Percentiles rank a stretch among this genome's conserved stretches.
phyloP scores from a whole-genome alignment of 148 eudicot species.

The Limonium bicolor region DNA sequence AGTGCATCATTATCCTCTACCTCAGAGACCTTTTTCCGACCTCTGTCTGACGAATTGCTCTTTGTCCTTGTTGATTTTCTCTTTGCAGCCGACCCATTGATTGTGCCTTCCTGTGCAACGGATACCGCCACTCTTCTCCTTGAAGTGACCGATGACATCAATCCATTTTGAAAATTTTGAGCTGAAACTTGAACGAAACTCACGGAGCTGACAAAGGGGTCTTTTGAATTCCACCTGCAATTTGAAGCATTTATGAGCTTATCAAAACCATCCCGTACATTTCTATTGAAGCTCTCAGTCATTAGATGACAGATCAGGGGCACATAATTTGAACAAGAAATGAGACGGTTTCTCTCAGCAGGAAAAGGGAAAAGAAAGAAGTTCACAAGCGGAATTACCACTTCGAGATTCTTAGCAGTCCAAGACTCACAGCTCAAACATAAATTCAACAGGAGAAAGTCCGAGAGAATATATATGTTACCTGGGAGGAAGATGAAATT shows the following conservation, averaged over 20 bases:
- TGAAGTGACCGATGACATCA: conserved; percentile 28
- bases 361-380: too few relatives aligned
- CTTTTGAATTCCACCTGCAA: conserved; percentile 50
- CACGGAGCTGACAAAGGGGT: conserved; percentile 18
- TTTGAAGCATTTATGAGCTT: not conserved
- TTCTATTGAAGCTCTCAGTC: not conserved
- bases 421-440: not conserved
- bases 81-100: conserved; percentile 10
- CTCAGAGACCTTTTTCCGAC: conserved; percentile 28
- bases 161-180: conserved; percentile 19
- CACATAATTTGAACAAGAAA: not conserved
- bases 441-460: not conserved
- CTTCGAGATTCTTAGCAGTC: not conserved
- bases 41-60: conserved; percentile 23
- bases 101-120: conserved; percentile 17
- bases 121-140: conserved; percentile 20
- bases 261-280: not conserved
- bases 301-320: not conserved
- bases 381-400: not conserved
- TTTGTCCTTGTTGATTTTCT: conserved; percentile 23
- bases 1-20: conserved; percentile 20
- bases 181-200: conserved; percentile 28
- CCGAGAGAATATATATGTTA: not conserved
- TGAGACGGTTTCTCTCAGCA: too few relatives aligned
- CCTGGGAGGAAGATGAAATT: conserved; percentile 25